Base-by-base conservation (phyloP, 208 protist genomes). In the Leishmania aethiopica region DNA sequence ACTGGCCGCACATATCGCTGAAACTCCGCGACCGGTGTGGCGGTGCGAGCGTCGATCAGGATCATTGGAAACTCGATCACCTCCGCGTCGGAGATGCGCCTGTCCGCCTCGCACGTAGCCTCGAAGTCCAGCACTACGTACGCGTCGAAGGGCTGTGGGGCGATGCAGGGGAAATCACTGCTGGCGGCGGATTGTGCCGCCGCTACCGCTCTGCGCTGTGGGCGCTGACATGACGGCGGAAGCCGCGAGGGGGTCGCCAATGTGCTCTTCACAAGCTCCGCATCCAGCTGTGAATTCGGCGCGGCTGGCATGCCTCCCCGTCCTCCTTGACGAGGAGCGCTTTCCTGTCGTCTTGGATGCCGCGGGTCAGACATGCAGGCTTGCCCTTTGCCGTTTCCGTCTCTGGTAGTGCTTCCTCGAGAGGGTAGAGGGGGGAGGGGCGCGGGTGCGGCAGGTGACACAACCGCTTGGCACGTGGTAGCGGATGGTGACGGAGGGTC, bases 41-140 rank as follows among this genome's bases (percentile, higher is more conserved):
- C 45, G 32, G 81, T 92, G 69, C 62, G 70, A 19, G 93, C 79
- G 78, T 98, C 90, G 45, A 98, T 80, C 10, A 97, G 67, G 32
- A 98, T 85, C 78, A 97, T 89, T 13, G 96, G 96, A 67, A 98
- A 96, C 80, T 98, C 95, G 71, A 98, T 97, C 45, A 98, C 89
- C 82, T 98, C 94, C 47, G 78, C 89, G 28, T 94, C 51, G 13
- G 62, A 53, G 47, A 93, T 85, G 32, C 85, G 84, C 19, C 57
- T 51, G 28, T 80, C 78, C 5, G 79, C 78, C 67, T 97, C 91
- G 75, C 98, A 99, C 28, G 96, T 99, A 5, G 98, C 98, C 87
- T 99, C 98, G 88, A 99, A 98, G 89, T 99, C 98, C 10, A 99
- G 90, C 35, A 99, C 92, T 0, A 98, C 82, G 75, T 95, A 98